These are phyloP conservation scores for Coemansia sp. DNA, from an alignment of 371 early-diverging fungal species.

Conservation along the genomic window DNA sequence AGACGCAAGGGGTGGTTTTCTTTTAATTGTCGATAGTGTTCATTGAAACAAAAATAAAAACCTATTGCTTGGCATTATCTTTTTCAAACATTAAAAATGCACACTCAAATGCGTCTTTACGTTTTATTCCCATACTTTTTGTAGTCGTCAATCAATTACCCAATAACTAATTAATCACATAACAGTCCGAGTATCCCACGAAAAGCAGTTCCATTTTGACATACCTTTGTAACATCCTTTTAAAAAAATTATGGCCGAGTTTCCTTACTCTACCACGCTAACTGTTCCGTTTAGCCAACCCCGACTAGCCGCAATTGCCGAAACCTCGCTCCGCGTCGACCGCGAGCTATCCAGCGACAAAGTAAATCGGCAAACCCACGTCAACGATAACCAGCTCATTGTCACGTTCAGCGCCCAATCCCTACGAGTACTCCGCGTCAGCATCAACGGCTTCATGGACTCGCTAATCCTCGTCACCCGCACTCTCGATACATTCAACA, in stretches of 20 bases:
- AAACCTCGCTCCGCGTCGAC: constrained; percentile 28
- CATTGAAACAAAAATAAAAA: too few species aligned
- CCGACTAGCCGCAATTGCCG: constrained; percentile 23
- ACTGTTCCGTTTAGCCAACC: constrained; percentile 25
- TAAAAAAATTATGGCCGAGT: constrained; percentile 10
- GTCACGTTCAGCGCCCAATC: constrained; percentile 22
- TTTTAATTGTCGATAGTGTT: too few species aligned
- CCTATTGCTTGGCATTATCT: too few species aligned
- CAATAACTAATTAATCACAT: too few species aligned
- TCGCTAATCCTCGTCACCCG: constrained; percentile 41
- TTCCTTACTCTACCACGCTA: constrained; percentile 24
- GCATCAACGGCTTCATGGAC: constrained; percentile 47
- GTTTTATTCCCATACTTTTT: too few species aligned
- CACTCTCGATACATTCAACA: constrained; percentile 20
- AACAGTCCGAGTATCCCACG: too few species aligned
- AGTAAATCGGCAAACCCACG: constrained; percentile 5
- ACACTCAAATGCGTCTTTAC: too few species aligned
- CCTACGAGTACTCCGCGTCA: constrained; percentile 36
- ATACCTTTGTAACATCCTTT: not conserved
- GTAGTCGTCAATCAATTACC: too few species aligned
- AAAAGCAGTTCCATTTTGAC: too few species aligned
- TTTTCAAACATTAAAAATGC: too few species aligned
- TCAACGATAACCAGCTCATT: constrained; percentile 5
- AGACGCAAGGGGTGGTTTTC: too few species aligned
- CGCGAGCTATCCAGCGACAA: constrained; percentile 32